These are phyloP conservation scores for Plenodomus tracheiphilus DNA, from an alignment of 2,329 filamentous ascomycete species.

Conservation along the genomic window DNA sequence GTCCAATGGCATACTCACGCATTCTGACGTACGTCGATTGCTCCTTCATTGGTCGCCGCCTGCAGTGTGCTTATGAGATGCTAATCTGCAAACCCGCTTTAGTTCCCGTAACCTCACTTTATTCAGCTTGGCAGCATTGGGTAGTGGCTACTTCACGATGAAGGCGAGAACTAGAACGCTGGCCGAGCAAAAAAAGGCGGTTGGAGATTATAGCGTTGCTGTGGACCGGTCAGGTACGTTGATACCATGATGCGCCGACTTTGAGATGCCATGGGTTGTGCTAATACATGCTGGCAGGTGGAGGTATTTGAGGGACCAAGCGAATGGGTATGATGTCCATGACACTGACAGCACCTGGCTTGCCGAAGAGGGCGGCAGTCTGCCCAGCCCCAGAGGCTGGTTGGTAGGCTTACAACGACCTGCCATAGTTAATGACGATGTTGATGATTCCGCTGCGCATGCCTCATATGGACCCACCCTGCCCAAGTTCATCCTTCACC, in stretches of 20 bases:
- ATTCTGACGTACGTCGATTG: neutral
- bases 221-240: slow-evolving; percentile 1
- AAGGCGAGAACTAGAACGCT: neutral
- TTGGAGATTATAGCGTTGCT: neutral
- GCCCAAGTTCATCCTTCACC: too few relatives aligned
- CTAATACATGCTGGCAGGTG: neutral
- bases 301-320: neutral
- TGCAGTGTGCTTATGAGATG: neutral
- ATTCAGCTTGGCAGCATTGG: neutral
- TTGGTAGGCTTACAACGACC: too few relatives aligned
- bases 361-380: neutral
- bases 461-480: too few relatives aligned
- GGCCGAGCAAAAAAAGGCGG: neutral
- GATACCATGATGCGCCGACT: slow-evolving; percentile 2
- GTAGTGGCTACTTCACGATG: neutral
- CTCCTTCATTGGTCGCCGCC: neutral
- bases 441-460: too few relatives aligned
- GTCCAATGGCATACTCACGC: neutral
- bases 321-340: neutral
- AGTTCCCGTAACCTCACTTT: neutral
- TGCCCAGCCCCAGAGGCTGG: neutral
- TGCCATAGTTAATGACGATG: too few relatives aligned
- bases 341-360: neutral
- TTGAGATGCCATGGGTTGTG: neutral
- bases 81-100: neutral